phyloP scores from a whole-genome alignment of 805 yeast species.

The Priceomyces fermenticarens region DNA sequence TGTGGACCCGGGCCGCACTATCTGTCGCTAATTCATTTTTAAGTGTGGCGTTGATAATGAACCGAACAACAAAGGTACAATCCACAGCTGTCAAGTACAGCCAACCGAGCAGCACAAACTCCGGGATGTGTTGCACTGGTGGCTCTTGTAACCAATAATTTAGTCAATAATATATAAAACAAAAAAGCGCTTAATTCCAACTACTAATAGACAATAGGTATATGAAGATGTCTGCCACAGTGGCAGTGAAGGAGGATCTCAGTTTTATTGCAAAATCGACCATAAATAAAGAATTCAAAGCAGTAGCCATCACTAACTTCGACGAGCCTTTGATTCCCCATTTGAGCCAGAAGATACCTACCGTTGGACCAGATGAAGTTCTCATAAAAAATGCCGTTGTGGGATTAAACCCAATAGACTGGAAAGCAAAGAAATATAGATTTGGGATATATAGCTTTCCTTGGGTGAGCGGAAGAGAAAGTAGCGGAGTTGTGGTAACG shows the following conservation, averaged over 20 bases:
- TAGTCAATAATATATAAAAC: too few species aligned
- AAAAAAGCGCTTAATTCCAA: too few species aligned
- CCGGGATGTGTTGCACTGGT: too few species aligned
- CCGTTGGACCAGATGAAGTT: constrained; percentile 17
- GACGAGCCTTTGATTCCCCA: constrained; percentile 17
- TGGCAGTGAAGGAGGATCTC: not conserved
- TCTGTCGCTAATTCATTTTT: too few species aligned
- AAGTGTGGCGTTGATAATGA: too few species aligned
- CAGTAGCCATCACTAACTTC: constrained; percentile 16
- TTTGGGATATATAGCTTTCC: constrained; percentile 49
- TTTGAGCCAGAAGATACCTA: constrained; percentile 16
- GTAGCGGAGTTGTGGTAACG: constrained; percentile 38
- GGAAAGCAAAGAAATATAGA: constrained; percentile 46
- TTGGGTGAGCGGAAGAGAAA: constrained; percentile 50
- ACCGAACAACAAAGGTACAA: too few species aligned
- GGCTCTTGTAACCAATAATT: too few species aligned
- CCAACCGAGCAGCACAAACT: too few species aligned
- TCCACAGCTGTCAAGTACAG: too few species aligned
- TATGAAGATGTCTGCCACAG: not conserved
- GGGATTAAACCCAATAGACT: constrained; percentile 48
- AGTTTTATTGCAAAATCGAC: not conserved
- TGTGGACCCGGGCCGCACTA: too few species aligned
- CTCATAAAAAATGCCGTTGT: constrained; percentile 25
- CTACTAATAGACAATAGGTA: not conserved
- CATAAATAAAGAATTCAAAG: constrained; percentile 3